Percentiles rank a stretch among this genome's conserved stretches.
Evolutionary conservation across 139 green algal species (phyloP).

Genomic region (Chlorella sp.): DNA sequence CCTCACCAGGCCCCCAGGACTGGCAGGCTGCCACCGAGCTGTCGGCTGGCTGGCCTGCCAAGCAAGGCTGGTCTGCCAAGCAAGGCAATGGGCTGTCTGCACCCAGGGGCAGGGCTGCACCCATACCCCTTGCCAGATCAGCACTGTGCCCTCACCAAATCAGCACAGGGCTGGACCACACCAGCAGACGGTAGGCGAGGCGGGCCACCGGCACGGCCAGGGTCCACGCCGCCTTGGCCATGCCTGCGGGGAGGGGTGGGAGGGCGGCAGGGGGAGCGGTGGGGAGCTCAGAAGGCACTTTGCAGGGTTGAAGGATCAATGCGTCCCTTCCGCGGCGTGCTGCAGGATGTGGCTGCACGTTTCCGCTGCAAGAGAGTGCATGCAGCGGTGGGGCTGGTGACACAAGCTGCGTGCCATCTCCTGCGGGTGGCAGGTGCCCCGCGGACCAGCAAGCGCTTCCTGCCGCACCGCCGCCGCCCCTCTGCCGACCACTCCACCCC

Average conservation of each 20-base stretch:
- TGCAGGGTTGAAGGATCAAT: neutral
- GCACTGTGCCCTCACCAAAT: neutral
- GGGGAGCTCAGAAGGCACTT: neutral
- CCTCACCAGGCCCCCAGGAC: no score
- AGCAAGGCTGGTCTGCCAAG: no score
- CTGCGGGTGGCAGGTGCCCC: neutral
- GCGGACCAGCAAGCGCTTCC: neutral
- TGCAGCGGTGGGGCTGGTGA: no score
- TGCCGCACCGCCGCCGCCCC: neutral
- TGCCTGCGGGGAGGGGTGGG: neutral
- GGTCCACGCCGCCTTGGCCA: conserved; percentile 7
- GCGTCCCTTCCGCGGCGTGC: no score
- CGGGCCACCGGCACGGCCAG: neutral
- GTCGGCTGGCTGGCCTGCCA: no score
- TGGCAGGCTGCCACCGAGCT: no score
- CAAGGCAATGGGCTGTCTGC: neutral
- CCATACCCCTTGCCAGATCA: neutral
- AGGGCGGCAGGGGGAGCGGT: no score
- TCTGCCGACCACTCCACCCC: neutral
- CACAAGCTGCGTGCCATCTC: no score
- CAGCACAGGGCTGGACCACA: neutral
- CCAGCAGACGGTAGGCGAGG: neutral
- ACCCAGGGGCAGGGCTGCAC: neutral
- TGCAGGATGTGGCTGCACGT: no score
- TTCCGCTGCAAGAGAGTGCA: no score